Percentiles rank a stretch among this genome's conserved stretches.
Conservation (phyloP, 306 rosid genomes). For the Abrus precatorius region DNA sequence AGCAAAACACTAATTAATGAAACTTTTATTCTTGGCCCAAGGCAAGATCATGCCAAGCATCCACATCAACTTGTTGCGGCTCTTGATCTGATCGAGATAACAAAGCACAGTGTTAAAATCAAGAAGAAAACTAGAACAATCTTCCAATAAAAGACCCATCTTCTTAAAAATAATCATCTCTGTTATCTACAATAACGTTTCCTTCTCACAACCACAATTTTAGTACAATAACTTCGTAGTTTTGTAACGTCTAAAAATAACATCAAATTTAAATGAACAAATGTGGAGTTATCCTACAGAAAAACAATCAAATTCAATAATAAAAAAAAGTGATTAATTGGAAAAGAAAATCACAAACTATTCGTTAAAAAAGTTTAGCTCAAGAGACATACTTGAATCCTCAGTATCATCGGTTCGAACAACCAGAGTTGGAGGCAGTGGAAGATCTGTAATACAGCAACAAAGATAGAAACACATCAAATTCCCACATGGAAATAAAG, state of each 20-base stretch:
- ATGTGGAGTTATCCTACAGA: background rate
- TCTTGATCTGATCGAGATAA: conserved; percentile 56
- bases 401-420: conserved; percentile 80
- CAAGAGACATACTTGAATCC: conserved; percentile 71
- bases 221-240: background rate
- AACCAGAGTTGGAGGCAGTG: conserved; percentile 74
- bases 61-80: conserved; percentile 53
- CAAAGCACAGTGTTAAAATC: conserved; percentile 19
- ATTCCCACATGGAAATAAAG: conserved; percentile 6
- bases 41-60: conserved; percentile 69
- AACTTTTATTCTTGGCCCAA: conserved; percentile 50
- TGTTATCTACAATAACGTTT: background rate
- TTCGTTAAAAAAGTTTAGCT: background rate
- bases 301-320: background rate
- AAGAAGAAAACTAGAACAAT: conserved; percentile 31
- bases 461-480: conserved; percentile 14
- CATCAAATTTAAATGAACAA: background rate
- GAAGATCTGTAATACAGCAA: conserved; percentile 69
- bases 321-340: background rate
- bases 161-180: conserved; percentile 1
- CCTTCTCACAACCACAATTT: conserved; percentile 16
- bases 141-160: conserved; percentile 26
- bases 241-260: conserved; percentile 17
- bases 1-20: conserved; percentile 14
- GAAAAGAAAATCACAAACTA: background rate